phyloP scores from a whole-genome alignment of 305 asterid genomes.

The Ruellia speciosa region DNA sequence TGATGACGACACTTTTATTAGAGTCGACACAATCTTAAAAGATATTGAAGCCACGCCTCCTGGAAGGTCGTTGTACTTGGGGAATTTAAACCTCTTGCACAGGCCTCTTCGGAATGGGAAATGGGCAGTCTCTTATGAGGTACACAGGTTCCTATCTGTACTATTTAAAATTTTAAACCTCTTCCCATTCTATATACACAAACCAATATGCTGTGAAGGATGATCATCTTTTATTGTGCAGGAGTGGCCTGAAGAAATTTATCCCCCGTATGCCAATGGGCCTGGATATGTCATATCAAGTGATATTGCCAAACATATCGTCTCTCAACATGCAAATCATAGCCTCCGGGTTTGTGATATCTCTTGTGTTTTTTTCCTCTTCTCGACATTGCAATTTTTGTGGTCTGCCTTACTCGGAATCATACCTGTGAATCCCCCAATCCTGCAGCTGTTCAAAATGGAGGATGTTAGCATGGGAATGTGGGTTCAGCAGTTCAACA shows the following conservation, averaged over 20 bases:
- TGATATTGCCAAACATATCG: conserved; percentile 62
- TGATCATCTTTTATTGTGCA: conserved; percentile 27
- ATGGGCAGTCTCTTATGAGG: conserved; percentile 96
- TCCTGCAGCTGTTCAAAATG: conserved; percentile 82
- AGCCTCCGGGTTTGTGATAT: conserved; percentile 61
- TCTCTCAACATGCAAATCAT: conserved; percentile 51
- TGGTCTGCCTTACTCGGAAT: not conserved
- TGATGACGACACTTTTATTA: conserved; percentile 85
- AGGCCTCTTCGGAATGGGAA: conserved; percentile 91
- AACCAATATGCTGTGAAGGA: not conserved
- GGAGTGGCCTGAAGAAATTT: conserved; percentile 97
- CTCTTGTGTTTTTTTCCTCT: conserved; percentile 3
- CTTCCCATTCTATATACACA: not conserved
- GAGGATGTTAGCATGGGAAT: conserved; percentile 99
- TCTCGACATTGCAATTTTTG: conserved; percentile 8
- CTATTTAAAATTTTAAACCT: conserved; percentile 1
- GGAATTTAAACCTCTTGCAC: conserved; percentile 84
- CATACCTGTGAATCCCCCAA: not conserved
- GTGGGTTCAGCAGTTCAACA: conserved; percentile 93
- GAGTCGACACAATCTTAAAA: conserved; percentile 66
- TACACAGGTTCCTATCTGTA: conserved; percentile 20
- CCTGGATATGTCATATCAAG: conserved; percentile 81
- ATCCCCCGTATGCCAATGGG: conserved; percentile 97
- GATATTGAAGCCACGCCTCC: conserved; percentile 54
- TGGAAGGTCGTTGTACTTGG: conserved; percentile 68